Percentiles rank a stretch among this genome's conserved stretches.
Conservation (phyloP, 148 eudicot genomes). For the Camellia japonica region DNA sequence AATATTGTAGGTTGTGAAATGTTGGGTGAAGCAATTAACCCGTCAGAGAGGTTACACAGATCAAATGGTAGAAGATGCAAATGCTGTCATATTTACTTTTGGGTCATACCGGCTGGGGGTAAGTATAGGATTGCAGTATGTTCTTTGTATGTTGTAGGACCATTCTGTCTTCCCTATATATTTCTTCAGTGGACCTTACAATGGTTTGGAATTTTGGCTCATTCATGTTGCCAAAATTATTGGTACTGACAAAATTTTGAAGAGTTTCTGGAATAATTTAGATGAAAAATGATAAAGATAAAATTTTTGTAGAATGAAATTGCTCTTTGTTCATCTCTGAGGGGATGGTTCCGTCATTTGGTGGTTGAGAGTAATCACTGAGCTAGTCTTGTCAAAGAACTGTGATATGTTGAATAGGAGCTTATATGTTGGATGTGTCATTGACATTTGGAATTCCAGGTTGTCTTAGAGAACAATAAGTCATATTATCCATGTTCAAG, state of each 20-base stretch:
- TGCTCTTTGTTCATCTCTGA: not conserved
- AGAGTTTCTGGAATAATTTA: not conserved
- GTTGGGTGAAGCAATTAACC: constrained; percentile 46
- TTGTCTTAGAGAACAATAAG: not conserved
- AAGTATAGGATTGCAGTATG: constrained; percentile 17
- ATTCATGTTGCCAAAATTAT: not conserved
- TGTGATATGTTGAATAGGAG: not conserved
- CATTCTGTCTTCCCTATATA: not conserved
- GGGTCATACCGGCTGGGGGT: constrained; percentile 49
- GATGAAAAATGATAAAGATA: not conserved
- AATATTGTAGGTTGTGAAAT: constrained; percentile 33
- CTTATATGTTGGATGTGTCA: not conserved
- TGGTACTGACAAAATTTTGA: not conserved
- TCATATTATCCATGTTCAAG: not conserved
- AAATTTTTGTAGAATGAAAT: not conserved
- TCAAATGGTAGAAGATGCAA: constrained; percentile 49
- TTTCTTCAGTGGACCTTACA: not conserved
- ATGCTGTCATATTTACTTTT: constrained; percentile 45
- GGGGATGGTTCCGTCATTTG: not conserved
- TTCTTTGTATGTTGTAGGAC: not conserved
- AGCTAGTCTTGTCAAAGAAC: not conserved
- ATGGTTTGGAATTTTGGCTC: not conserved
- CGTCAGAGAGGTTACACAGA: constrained; percentile 43
- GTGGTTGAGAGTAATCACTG: not conserved
- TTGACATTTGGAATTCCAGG: not conserved